phyloP scores from a whole-genome alignment of 2,329 filamentous ascomycete genomes.

The Triangularia verruculosa region DNA sequence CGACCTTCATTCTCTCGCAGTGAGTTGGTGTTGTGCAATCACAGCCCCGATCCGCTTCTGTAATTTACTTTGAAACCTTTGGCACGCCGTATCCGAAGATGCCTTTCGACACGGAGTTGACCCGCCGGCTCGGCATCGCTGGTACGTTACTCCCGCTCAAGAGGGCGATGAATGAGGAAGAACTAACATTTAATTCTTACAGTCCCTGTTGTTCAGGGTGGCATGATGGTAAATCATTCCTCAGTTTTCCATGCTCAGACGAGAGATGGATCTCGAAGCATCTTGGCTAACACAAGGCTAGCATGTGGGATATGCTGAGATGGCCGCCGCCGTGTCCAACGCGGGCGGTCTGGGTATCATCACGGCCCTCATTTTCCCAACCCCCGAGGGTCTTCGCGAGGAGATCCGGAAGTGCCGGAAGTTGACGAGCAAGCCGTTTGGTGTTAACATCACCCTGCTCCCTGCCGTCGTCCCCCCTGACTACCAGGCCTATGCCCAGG shows the following conservation, averaged over 20 bases:
- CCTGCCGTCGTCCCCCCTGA: conserved; percentile 86
- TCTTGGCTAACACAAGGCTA: conserved; percentile 38
- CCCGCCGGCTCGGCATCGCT: conserved; percentile 54
- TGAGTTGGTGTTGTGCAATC: background rate
- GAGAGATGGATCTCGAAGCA: background rate
- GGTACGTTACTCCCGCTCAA: conserved; percentile 25
- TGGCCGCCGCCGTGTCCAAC: conserved; percentile 73
- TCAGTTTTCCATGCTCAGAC: background rate
- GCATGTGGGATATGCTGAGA: conserved; percentile 78
- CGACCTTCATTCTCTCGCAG: background rate
- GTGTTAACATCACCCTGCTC: conserved; percentile 91
- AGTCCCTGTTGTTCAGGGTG: conserved; percentile 82
- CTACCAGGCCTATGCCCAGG: conserved; percentile 87
- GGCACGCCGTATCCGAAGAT: conserved; percentile 36
- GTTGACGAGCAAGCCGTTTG: conserved; percentile 79
- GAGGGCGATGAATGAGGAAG: background rate
- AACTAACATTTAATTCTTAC: conserved; percentile 26
- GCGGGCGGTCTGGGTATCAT: conserved; percentile 81
- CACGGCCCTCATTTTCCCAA: conserved; percentile 87
- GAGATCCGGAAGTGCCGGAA: conserved; percentile 85
- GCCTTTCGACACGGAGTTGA: conserved; percentile 58
- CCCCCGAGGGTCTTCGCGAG: conserved; percentile 84
- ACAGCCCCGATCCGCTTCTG: conserved; percentile 3
- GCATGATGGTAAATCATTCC: conserved; percentile 54
- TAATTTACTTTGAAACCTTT: background rate